These are phyloP conservation scores for Dissophora globulifera DNA, from an alignment of 192 early-diverging fungal genomes.

Conservation along the genomic window DNA sequence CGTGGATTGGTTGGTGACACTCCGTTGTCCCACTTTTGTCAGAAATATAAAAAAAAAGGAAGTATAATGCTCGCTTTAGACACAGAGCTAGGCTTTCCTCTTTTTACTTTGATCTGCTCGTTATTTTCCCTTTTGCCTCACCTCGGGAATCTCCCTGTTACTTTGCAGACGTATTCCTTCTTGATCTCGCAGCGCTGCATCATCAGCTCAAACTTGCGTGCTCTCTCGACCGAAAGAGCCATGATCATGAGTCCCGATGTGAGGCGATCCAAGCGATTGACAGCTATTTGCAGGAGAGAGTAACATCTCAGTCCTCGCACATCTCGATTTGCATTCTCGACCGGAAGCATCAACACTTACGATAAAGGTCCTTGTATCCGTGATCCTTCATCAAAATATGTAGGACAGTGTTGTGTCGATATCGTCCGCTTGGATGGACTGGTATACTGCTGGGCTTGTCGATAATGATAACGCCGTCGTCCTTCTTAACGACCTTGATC, in stretches of 20 bases:
- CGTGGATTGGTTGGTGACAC: conserved; percentile 86
- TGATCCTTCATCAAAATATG: conserved; percentile 75
- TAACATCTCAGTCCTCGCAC: neutral
- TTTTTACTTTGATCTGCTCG: too few relatives aligned
- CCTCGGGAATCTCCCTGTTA: conserved; percentile 88
- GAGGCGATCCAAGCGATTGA: conserved; percentile 92
- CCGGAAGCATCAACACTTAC: conserved; percentile 59
- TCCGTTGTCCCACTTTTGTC: conserved; percentile 58
- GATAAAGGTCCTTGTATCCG: conserved; percentile 64
- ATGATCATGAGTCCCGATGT: conserved; percentile 94
- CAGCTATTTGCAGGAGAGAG: conserved; percentile 61
- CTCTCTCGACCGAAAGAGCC: conserved; percentile 65
- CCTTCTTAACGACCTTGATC: conserved; percentile 73
- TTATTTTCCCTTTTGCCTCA: conserved; percentile 57
- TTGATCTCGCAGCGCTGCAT: conserved; percentile 74
- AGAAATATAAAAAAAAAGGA: conserved; percentile 5
- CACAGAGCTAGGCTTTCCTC: too few relatives aligned
- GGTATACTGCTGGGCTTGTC: conserved; percentile 94
- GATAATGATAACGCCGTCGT: conserved; percentile 80
- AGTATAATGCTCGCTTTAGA: too few relatives aligned
- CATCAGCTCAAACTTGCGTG: conserved; percentile 70
- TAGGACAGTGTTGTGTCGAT: conserved; percentile 86
- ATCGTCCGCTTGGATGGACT: conserved; percentile 83
- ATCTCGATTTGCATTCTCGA: too few relatives aligned
- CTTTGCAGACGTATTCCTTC: conserved; percentile 92